Evolutionary conservation across 768 basidiomycete genomes (phyloP), one percentile per base, ranked within the genome.

Genomic region (Lentinus brumalis): DNA sequence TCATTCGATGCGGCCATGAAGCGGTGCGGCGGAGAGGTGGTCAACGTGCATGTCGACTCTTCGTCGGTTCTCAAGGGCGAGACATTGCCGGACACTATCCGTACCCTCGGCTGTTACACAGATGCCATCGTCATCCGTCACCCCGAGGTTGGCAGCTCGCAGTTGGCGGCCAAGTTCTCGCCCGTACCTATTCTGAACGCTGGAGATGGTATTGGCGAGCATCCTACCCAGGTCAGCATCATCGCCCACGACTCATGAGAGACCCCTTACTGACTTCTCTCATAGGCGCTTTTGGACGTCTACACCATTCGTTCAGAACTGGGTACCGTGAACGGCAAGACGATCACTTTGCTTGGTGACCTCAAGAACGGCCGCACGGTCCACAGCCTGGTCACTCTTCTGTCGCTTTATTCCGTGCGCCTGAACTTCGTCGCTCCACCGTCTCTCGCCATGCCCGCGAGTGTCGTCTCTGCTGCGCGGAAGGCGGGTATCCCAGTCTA

Each of bases 1-100:
- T 98, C 96, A 9, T 99, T 99, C 69, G 96, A 99, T 71, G 90
- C 96, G 2, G 97, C 97, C 11, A 99, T 98, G 97, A 96, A 97
- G 74, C 86, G 97, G 52, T 94, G 94, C 69, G 97, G 97, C 30
- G 97, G 97, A 18, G 87, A 96, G 69, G 96, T 98, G 41, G 88
- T 97, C n/a, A 83, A 89, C 57, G 83, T 98, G 57, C 83, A 83
- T 44, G 84, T 85, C 2, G 92, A 94, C 55, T 81, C 82, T 2
- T 96, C 95, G 4, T 97, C 94, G 0, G 93, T 97, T 46, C 79
- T 83, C 66, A 99, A 98, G 77, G 97, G 97, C 40, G 97, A 99
- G 78, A 89, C 86, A 0, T 77, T 99, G 44, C 86, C 92, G 18
- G 97, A 98, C 72, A 98, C 96, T 0, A 83, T 99, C 67, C 84